Conservation (phyloP, 2,329 filamentous ascomycete genomes). For the Penicillium sp. region DNA sequence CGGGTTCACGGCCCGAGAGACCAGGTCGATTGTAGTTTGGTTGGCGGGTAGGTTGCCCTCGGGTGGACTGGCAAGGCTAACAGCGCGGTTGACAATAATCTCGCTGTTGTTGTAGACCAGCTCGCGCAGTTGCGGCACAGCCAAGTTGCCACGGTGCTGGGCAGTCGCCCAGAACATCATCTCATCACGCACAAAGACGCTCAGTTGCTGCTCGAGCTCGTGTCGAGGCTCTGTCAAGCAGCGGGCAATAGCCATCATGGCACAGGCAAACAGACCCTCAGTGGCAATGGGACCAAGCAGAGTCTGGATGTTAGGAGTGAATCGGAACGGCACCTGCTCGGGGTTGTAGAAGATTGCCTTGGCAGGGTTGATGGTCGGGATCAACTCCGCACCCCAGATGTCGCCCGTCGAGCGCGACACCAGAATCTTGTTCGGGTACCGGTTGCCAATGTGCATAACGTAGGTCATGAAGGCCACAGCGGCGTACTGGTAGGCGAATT, state of each 20-base stretch:
- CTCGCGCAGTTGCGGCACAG: constrained; percentile 74
- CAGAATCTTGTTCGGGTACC: constrained; percentile 93
- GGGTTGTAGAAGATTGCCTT: constrained; percentile 94
- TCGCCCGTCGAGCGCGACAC: constrained; percentile 87
- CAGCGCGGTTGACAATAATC: constrained; percentile 86
- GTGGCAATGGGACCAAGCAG: constrained; percentile 95
- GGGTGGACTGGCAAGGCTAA: constrained; percentile 79
- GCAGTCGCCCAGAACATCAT: constrained; percentile 97
- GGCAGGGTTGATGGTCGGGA: constrained; percentile 82
- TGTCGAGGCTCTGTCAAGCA: constrained; percentile 81
- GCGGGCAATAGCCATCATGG: constrained; percentile 94
- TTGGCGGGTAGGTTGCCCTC: constrained; percentile 85
- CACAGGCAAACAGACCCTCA: constrained; percentile 94
- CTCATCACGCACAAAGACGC: constrained; percentile 94
- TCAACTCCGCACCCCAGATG: constrained; percentile 94
- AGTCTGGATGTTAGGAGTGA: constrained; percentile 94
- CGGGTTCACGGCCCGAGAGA: constrained; percentile 91
- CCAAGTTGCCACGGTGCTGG: constrained; percentile 69
- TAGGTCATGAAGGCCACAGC: constrained; percentile 98
- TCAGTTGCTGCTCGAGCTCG: constrained; percentile 93
- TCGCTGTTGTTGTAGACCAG: constrained; percentile 86
- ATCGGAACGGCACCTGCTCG: constrained; percentile 94
- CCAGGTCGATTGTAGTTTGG: constrained; percentile 94
- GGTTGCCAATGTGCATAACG: constrained; percentile 94
- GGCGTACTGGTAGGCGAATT: constrained; percentile 95